Conservation (phyloP, 192 early-diverging fungal species). For the Coemansia sp. region DNA sequence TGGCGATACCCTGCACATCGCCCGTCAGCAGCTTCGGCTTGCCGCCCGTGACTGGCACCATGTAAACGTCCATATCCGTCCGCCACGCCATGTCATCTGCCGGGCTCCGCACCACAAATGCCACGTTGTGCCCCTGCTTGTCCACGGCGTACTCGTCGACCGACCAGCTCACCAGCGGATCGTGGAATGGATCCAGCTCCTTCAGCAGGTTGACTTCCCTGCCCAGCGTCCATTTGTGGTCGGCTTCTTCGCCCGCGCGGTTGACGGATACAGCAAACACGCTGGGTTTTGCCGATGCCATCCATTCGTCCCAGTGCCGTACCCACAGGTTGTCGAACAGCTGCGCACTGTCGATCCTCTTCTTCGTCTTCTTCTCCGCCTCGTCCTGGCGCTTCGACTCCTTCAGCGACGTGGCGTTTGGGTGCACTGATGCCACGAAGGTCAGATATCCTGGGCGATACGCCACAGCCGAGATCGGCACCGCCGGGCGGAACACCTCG, state of each 20-base stretch:
- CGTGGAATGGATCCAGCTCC: constrained; percentile 12
- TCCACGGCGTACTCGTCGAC: constrained; percentile 60
- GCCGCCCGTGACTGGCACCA: constrained; percentile 7
- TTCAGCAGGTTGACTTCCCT: constrained; percentile 25
- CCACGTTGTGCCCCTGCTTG: constrained; percentile 59
- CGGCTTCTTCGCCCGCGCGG: constrained; percentile 43
- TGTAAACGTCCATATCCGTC: constrained; percentile 67
- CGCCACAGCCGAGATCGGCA: constrained; percentile 15
- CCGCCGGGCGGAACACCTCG: constrained; percentile 12
- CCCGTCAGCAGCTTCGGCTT: constrained; percentile 43
- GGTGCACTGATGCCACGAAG: constrained; percentile 25
- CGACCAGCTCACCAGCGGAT: constrained; percentile 45
- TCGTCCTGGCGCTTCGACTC: constrained; percentile 6
- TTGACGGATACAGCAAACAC: constrained; percentile 14
- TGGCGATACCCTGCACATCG: constrained; percentile 56
- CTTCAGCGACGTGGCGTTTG: neutral
- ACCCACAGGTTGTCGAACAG: constrained; percentile 69
- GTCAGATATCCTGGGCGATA: constrained; percentile 16
- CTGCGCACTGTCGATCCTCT: constrained; percentile 55
- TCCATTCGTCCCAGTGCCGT: constrained; percentile 72
- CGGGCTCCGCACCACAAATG: constrained; percentile 65
- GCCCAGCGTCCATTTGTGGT: constrained; percentile 33
- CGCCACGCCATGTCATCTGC: constrained; percentile 59
- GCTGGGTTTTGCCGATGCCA: constrained; percentile 40
- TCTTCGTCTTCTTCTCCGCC: constrained; percentile 30